These are phyloP conservation scores for Cyberlindnera bimundalis DNA, from an alignment of 805 yeast genomes.

Conservation along the genomic window DNA sequence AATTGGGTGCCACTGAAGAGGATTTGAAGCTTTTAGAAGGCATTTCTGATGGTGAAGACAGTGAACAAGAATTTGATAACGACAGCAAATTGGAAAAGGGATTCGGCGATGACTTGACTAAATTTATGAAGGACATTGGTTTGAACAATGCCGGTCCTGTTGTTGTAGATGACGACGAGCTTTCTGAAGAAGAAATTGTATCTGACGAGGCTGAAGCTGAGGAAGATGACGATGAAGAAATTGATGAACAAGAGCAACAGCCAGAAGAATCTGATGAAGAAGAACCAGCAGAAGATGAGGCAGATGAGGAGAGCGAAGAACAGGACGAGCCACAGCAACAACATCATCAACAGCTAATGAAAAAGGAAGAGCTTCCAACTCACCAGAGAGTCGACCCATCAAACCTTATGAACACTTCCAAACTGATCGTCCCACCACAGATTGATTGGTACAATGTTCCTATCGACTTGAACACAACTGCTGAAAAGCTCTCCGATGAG, in stretches of 20 bases:
- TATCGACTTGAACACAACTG: constrained; percentile 28
- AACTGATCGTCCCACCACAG: constrained; percentile 56
- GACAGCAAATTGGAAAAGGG: constrained; percentile 34
- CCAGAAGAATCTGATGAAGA: constrained; percentile 26
- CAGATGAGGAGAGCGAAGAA: constrained; percentile 16
- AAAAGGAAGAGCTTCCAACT: constrained; percentile 24
- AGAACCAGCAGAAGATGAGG: constrained; percentile 29
- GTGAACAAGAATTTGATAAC: constrained; percentile 35
- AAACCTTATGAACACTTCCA: constrained; percentile 50
- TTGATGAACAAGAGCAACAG: constrained; percentile 27
- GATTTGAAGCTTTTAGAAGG: constrained; percentile 65
- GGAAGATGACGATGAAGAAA: constrained; percentile 26
- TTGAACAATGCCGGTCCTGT: constrained; percentile 41
- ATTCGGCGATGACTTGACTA: constrained; percentile 51
- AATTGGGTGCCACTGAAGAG: constrained; percentile 83
- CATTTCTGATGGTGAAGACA: constrained; percentile 46
- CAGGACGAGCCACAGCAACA: no score
- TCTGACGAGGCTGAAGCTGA: constrained; percentile 26
- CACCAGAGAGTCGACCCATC: constrained; percentile 31
- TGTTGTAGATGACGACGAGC: constrained; percentile 36
- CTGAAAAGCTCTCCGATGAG: constrained; percentile 37
- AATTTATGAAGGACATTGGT: constrained; percentile 67
- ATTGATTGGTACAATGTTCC: constrained; percentile 76
- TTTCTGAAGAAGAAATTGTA: constrained; percentile 38
- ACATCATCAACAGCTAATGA: constrained; percentile 21